Evolutionary conservation across 495 filamentous ascomycete genomes (phyloP).

Genomic region (Hypoxylon perforatum): DNA sequence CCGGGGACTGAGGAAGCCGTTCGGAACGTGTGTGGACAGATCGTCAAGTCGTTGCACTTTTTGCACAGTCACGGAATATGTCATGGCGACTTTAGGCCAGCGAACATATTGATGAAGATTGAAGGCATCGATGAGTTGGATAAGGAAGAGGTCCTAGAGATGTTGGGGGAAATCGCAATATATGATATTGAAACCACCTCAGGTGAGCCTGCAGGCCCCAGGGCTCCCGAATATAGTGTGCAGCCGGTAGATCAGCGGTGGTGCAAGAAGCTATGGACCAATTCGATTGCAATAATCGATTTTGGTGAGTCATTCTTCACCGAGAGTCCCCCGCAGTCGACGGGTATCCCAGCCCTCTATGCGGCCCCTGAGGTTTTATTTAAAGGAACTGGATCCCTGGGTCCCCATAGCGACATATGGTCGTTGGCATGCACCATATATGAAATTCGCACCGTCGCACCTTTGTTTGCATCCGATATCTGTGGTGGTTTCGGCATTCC

Average conservation of each 20-base stretch:
- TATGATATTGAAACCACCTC: slow-evolving; percentile 2
- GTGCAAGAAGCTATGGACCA: neutral
- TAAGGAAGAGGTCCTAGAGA: slow-evolving; percentile 12
- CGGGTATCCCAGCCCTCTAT: slow-evolving; percentile 30
- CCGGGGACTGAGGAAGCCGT: neutral
- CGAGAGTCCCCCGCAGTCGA: slow-evolving; percentile 1
- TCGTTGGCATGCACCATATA: slow-evolving; percentile 38
- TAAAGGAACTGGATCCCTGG: neutral
- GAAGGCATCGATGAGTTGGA: slow-evolving; percentile 38
- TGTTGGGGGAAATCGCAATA: slow-evolving; percentile 15
- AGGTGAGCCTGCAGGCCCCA: neutral
- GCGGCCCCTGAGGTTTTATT: slow-evolving; percentile 42
- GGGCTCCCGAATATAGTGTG: slow-evolving; percentile 41
- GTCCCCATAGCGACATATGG: slow-evolving; percentile 40
- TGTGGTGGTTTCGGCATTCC: neutral
- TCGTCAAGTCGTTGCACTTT: slow-evolving; percentile 31
- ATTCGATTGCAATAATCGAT: slow-evolving; percentile 39
- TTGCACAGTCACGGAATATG: slow-evolving; percentile 38
- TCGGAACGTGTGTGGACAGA: slow-evolving; percentile 41
- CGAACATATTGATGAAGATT: slow-evolving; percentile 40
- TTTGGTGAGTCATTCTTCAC: slow-evolving; percentile 41
- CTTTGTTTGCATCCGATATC: neutral
- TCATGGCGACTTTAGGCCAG: slow-evolving; percentile 44
- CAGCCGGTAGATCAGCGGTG: neutral
- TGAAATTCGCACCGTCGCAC: slow-evolving; percentile 10